These are phyloP conservation scores for Diaporthe aspalathi DNA, from an alignment of 2,329 filamentous ascomycete species.

Conservation along the genomic window DNA sequence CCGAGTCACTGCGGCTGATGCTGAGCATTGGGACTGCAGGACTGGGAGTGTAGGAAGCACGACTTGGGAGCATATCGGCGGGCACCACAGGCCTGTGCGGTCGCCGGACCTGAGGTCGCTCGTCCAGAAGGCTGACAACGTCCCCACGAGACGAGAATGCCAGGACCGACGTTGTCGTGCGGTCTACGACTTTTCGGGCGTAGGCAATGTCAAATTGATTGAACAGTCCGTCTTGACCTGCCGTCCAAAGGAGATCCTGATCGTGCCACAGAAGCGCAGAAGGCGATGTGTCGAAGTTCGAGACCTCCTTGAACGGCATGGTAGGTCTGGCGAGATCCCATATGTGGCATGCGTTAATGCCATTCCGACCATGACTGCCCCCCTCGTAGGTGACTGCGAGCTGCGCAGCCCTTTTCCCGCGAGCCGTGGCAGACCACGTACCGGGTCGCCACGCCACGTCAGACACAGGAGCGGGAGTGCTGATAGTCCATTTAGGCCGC, in stretches of 20 bases:
- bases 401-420: conserved; percentile 69
- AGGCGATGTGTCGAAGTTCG: conserved; percentile 69
- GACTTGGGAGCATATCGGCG: conserved; percentile 44
- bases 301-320: conserved; percentile 74
- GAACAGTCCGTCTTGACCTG: conserved; percentile 70
- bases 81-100: conserved; percentile 49
- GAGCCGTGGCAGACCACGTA: conserved; percentile 73
- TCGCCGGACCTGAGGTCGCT: conserved; percentile 60
- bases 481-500: conserved; percentile 72
- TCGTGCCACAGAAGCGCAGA: conserved; percentile 72
- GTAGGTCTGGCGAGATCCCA: conserved; percentile 77
- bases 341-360: conserved; percentile 70
- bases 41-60: conserved; percentile 59
- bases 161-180: conserved; percentile 70
- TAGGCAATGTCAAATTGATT: conserved; percentile 74
- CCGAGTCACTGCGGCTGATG: conserved; percentile 72
- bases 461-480: conserved; percentile 69
- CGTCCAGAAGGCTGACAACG: conserved; percentile 71
- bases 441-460: conserved; percentile 72
- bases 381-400: conserved; percentile 73
- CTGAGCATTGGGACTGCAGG: conserved; percentile 63
- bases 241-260: conserved; percentile 75
- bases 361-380: conserved; percentile 62
- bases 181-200: conserved; percentile 71
- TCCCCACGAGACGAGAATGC: conserved; percentile 71